phyloP scores from a whole-genome alignment of 441 rosid species.

The Eutrema salsugineum region DNA sequence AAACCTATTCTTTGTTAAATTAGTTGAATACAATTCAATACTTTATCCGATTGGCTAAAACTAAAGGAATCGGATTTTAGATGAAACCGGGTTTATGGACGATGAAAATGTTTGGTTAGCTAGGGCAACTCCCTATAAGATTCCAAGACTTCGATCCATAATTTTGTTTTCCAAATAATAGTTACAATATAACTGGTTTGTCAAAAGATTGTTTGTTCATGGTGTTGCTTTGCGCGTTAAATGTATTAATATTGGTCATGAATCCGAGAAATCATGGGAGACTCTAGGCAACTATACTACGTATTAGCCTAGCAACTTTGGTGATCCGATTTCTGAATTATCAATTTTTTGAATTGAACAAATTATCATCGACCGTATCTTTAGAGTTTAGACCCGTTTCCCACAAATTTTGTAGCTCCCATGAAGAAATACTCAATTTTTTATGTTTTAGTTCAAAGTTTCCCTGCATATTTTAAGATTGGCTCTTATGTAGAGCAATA shows the following conservation, averaged over 20 bases:
- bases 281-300: slow-evolving; percentile 2
- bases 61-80: neutral
- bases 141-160: neutral
- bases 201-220: neutral
- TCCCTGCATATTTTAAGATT: neutral
- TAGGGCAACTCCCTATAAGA: neutral
- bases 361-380: neutral
- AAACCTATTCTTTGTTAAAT: neutral
- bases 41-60: too few relatives aligned
- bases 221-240: neutral
- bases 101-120: neutral
- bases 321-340: neutral
- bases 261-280: slow-evolving; percentile 10
- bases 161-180: neutral
- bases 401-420: slow-evolving; percentile 12
- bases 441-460: neutral
- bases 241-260: slow-evolving; percentile 7
- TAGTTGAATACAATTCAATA: too few relatives aligned
- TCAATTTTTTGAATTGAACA: neutral
- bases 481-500: slow-evolving; percentile 18
- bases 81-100: neutral
- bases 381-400: slow-evolving; percentile 5
- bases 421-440: neutral
- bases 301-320: slow-evolving; percentile 10
- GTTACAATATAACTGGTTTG: neutral